Evolutionary conservation across 768 basidiomycete species (phyloP).

Genomic region (Amanita rimosa): DNA sequence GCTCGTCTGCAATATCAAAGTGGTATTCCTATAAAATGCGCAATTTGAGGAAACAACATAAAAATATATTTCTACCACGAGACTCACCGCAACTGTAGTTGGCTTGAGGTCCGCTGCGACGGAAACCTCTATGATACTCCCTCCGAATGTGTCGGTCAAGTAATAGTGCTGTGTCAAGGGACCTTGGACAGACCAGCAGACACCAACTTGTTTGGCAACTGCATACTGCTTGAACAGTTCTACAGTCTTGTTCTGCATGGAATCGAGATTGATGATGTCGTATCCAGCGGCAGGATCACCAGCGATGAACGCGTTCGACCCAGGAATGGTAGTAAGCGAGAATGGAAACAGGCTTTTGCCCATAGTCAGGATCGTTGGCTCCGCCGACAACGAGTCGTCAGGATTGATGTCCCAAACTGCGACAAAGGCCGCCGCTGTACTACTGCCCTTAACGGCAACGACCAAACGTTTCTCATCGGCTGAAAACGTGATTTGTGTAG

Average conservation of each 20-base stretch:
- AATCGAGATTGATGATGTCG: neutral
- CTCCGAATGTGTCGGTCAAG: neutral
- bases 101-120: neutral
- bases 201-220: neutral
- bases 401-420: neutral
- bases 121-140: neutral
- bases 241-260: neutral
- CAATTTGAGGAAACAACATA: too few relatives aligned
- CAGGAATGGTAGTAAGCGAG: neutral
- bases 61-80: neutral
- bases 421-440: neutral
- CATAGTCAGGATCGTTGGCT: neutral
- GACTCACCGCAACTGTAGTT: neutral
- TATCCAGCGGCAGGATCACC: neutral
- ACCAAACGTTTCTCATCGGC: neutral
- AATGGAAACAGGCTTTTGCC: neutral
- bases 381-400: neutral
- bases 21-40: neutral
- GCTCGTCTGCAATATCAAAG: neutral
- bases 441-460: neutral
- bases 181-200: neutral
- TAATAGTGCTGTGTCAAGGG: constrained; percentile 1
- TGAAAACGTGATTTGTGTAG: neutral
- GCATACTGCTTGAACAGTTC: neutral
- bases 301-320: neutral